Percentiles rank a stretch among this genome's conserved stretches.
These are phyloP conservation scores for Chytriomyces sp. DNA, from an alignment of 192 early-diverging fungal genomes.

Conservation along the genomic window DNA sequence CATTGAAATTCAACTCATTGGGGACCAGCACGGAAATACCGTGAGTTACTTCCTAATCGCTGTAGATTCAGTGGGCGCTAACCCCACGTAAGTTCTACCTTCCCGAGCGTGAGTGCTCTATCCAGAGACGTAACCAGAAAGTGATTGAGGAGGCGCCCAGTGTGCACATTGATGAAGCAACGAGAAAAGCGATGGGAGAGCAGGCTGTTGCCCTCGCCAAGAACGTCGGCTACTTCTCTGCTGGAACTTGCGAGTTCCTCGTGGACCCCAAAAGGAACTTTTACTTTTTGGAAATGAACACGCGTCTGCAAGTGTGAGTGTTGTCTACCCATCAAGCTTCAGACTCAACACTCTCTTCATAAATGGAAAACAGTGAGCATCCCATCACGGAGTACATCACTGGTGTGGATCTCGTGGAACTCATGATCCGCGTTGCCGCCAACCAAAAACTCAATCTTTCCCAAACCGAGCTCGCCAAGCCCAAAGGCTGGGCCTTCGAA, in stretches of 20 bases:
- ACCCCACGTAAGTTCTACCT: constrained; percentile 75
- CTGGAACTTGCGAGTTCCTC: constrained; percentile 96
- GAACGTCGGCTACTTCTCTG: constrained; percentile 84
- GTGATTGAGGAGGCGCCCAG: constrained; percentile 97
- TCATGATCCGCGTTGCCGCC: constrained; percentile 93
- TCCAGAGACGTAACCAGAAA: constrained; percentile 98
- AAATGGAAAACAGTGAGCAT: too few species aligned
- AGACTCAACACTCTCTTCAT: too few species aligned
- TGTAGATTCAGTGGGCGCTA: constrained; percentile 65
- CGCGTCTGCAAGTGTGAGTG: constrained; percentile 97
- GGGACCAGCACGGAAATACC: constrained; percentile 95
- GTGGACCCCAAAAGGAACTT: constrained; percentile 82
- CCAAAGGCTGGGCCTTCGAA: constrained; percentile 92
- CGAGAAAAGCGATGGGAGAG: constrained; percentile 50
- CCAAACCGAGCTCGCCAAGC: constrained; percentile 71
- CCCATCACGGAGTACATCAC: constrained; percentile 97
- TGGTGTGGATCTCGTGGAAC: constrained; percentile 89
- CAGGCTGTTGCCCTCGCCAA: constrained; percentile 64
- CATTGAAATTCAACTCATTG: constrained; percentile 94
- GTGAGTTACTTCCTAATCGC: constrained; percentile 84
- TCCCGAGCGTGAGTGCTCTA: constrained; percentile 96
- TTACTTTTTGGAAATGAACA: constrained; percentile 98
- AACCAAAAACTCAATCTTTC: constrained; percentile 68
- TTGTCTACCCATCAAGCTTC: too few species aligned
- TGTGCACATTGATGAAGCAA: constrained; percentile 48